Evolutionary conservation across 805 yeast genomes (phyloP), one percentile per base, ranked within the genome.

Genomic region (Saccharomyces mikatae): DNA sequence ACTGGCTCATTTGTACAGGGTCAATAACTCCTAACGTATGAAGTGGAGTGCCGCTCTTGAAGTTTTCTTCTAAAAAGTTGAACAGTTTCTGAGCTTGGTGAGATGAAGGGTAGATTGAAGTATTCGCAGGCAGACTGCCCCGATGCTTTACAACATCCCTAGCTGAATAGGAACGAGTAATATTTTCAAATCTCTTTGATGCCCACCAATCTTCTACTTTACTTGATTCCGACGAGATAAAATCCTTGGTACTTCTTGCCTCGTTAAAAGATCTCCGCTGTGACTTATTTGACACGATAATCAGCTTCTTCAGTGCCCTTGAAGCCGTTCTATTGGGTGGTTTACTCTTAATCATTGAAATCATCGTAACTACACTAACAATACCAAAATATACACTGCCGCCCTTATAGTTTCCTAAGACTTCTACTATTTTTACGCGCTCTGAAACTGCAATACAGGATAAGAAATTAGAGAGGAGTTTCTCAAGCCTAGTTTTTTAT

Each of bases 11-110:
- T 56, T 82, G 84, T 6, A 80, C 79, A 3, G 87, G 86, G 58
- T 83, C 88, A 36, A 80, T 77, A 1, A 80, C 77, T 1, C 88
- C 87, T 51, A 82, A 64, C 0, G 86, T 81, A 60, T 79, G 80
- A 28, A 80, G 75, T 0, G 87, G 86, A 32, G 65, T 62, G 14
- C 70, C 68, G 29, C 75, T 71, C 14, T 66, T 59, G 50, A 75
- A 74, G 21, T 79, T 71, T 47, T 68, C 66, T 14, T 75, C 65
- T 21, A 83, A 59, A 44, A 79, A 59, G 44, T 71, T 66, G 67
- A 78, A 81, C 46, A 83, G 69, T 60, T 80, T 79, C 54, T 72
- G 71, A 2, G 85, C 83, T 65, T 80, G 85, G 5, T 67, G 62
- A 2, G 83, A 80, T 0, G 86, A 81, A 2, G 75, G 71, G 51